These are phyloP conservation scores for Rhizophagus prolifer DNA, from an alignment of 192 early-diverging fungal genomes.

Conservation along the genomic window DNA sequence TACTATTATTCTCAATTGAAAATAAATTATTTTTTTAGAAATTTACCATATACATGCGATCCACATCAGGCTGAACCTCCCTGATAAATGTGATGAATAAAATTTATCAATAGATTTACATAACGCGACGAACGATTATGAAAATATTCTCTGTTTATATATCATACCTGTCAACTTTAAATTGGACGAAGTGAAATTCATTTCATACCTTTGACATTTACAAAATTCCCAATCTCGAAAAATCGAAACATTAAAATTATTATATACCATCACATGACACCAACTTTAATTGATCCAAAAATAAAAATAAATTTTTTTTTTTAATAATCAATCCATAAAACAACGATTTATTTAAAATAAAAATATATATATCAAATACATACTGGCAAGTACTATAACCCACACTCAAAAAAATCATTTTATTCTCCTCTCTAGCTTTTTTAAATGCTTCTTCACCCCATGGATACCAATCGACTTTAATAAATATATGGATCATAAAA, in stretches of 20 bases:
- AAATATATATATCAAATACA: constrained; percentile 16
- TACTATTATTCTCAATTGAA: not conserved
- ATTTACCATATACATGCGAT: constrained; percentile 59
- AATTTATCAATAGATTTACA: not conserved
- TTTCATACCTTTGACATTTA: constrained; percentile 57
- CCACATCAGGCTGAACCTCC: constrained; percentile 63
- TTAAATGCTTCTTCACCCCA: constrained; percentile 65
- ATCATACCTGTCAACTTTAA: constrained; percentile 33
- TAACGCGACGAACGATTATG: too few relatives aligned
- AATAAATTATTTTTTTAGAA: not conserved
- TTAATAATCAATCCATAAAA: not conserved
- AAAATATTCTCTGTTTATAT: too few relatives aligned
- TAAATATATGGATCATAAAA: not conserved
- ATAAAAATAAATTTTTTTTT: not conserved
- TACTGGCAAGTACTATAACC: constrained; percentile 69
- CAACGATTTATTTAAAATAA: not conserved
- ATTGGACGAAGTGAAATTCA: not conserved
- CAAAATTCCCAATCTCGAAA: constrained; percentile 35
- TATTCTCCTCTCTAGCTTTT: constrained; percentile 51
- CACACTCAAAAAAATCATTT: constrained; percentile 63
- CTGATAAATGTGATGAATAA: constrained; percentile 26
- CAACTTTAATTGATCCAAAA: constrained; percentile 33
- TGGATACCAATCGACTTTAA: constrained; percentile 62
- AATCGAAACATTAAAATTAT: not conserved
- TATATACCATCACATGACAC: constrained; percentile 63